A percentile compares a stretch with the other conserved stretches of the same genome.
Evolutionary conservation across 2,329 filamentous ascomycete species (phyloP).

Genomic region (Sporothrix variecibatus): DNA sequence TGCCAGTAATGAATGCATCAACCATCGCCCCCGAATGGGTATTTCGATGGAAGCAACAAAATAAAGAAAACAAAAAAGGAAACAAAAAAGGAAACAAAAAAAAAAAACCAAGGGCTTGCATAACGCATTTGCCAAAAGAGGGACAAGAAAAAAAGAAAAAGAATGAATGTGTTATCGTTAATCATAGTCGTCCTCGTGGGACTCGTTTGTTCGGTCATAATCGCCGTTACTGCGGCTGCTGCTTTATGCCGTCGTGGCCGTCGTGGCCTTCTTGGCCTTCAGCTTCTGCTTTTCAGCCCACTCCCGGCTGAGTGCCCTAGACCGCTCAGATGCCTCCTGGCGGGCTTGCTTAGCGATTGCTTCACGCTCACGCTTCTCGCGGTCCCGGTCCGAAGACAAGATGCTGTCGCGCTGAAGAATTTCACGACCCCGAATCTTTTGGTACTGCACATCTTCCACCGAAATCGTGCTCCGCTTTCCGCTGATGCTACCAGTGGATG

Average conservation of each 20-base stretch:
- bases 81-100: too few relatives aligned
- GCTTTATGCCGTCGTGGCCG: not conserved
- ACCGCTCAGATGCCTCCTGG: slow-evolving; percentile 62
- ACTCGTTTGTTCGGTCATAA: not conserved
- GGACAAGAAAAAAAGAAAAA: not conserved
- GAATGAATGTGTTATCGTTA: slow-evolving; percentile 8
- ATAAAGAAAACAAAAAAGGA: not conserved
- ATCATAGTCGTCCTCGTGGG: not conserved
- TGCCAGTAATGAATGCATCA: not conserved
- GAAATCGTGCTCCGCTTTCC: slow-evolving; percentile 53
- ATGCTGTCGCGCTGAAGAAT: slow-evolving; percentile 57
- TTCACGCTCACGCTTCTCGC: slow-evolving; percentile 58
- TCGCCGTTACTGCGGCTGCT: too few relatives aligned
- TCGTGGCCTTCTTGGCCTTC: slow-evolving; percentile 24
- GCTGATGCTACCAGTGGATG: slow-evolving; percentile 48
- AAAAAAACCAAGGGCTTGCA: not conserved
- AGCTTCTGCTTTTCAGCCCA: slow-evolving; percentile 54
- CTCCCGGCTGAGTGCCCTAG: slow-evolving; percentile 59
- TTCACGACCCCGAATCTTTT: slow-evolving; percentile 55
- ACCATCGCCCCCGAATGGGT: not conserved
- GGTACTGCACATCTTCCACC: slow-evolving; percentile 52
- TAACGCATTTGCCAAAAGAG: not conserved
- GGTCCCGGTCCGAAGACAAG: slow-evolving; percentile 50
- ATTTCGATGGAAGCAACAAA: not conserved
- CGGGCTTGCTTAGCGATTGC: slow-evolving; percentile 55